Conservation (phyloP, 2,329 filamentous ascomycete species). For the Colletotrichum tofieldiae region DNA sequence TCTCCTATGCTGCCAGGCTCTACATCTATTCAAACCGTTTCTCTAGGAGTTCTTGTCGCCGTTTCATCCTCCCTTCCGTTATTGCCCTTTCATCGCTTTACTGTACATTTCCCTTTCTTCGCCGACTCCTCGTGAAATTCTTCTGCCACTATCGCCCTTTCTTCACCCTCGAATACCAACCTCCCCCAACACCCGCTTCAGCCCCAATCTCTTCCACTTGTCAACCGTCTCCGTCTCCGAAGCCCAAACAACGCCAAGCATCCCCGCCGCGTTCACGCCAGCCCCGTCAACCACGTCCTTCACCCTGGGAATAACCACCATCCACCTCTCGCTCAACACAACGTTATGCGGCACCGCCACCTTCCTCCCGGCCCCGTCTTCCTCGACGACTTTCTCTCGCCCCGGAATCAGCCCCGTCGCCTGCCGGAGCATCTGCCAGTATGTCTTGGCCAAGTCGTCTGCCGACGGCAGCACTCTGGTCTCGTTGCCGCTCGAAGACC, state of each 20-base stretch:
- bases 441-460: constrained; percentile 46
- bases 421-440: constrained; percentile 47
- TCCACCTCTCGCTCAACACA: constrained; percentile 58
- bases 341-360: constrained; percentile 60
- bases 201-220: constrained; percentile 56
- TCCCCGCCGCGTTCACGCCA: constrained; percentile 62
- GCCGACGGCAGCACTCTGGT: background rate
- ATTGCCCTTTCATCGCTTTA: background rate
- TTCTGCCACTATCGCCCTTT: too few species aligned
- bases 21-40: background rate
- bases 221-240: constrained; percentile 43
- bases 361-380: constrained; percentile 22
- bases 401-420: constrained; percentile 41
- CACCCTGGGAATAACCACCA: constrained; percentile 64
- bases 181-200: constrained; percentile 52
- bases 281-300: constrained; percentile 52
- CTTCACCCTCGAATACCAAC: constrained; percentile 51
- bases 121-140: too few species aligned
- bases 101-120: background rate
- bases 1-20: background rate
- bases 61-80: background rate
- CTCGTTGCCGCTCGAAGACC: background rate
- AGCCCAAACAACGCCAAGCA: constrained; percentile 62
- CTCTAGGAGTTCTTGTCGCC: background rate
- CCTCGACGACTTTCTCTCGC: constrained; percentile 11